These are phyloP conservation scores for Metrosideros polymorpha DNA, from an alignment of 441 rosid species.

Conservation along the genomic window DNA sequence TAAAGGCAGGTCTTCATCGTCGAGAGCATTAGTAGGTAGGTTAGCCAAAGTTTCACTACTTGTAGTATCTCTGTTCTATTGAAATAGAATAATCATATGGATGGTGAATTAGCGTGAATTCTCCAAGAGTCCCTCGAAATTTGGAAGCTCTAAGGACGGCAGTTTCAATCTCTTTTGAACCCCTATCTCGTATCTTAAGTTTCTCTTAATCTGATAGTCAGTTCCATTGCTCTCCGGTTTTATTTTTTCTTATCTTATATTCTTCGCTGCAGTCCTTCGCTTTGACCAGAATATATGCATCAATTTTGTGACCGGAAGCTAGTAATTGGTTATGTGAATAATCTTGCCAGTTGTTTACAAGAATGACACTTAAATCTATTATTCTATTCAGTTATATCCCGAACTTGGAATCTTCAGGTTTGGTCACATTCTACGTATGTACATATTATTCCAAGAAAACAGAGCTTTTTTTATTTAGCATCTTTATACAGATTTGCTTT, in stretches of 20 bases:
- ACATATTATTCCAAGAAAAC: background rate
- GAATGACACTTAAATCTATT: background rate
- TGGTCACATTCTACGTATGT: background rate
- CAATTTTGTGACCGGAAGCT: background rate
- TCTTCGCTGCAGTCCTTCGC: background rate
- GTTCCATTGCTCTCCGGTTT: background rate
- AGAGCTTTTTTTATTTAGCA: background rate
- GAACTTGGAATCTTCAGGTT: background rate
- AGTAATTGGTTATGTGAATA: background rate
- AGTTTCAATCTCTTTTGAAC: background rate
- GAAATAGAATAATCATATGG: background rate
- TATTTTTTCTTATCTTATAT: background rate
- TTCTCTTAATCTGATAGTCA: background rate
- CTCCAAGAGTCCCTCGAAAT: background rate
- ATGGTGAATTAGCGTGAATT: background rate
- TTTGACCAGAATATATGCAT: background rate
- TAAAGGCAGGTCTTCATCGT: background rate
- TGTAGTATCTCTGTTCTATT: background rate
- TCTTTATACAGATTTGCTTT: constrained; percentile 16
- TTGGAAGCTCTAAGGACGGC: background rate
- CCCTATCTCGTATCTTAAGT: background rate
- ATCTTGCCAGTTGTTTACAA: background rate
- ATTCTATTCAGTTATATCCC: background rate
- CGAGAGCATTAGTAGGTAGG: background rate
- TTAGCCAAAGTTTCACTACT: background rate